Evolutionary conservation across 176 grass and related monocot species (phyloP).

Genomic region (Poa annua): DNA sequence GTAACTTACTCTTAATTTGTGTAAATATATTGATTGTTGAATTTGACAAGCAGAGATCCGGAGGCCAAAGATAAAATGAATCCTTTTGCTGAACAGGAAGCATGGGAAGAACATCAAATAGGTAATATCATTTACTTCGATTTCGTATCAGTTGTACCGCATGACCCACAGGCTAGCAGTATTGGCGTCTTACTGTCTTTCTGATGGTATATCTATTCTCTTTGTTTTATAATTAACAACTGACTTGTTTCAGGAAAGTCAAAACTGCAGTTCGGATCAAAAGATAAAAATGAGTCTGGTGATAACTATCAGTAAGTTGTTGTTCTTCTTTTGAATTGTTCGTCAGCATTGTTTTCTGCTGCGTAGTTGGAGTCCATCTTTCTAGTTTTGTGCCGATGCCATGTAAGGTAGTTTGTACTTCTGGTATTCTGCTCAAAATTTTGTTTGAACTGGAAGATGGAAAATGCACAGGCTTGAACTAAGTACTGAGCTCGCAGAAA

Average conservation of each 20-base stretch:
- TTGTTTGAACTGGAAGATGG: constrained; percentile 2
- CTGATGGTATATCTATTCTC: not conserved
- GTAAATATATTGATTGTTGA: constrained; percentile 15
- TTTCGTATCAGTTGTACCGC: not conserved
- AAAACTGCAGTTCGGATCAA: constrained; percentile 76
- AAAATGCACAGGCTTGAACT: constrained; percentile 12
- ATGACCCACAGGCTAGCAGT: not conserved
- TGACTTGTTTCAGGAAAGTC: constrained; percentile 71
- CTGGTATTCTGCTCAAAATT: not conserved
- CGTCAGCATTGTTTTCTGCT: not conserved
- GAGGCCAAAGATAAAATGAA: constrained; percentile 92
- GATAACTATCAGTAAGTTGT: constrained; percentile 78
- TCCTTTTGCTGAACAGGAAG: constrained; percentile 98
- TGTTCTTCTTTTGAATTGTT: constrained; percentile 27
- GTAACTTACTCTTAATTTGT: constrained; percentile 17
- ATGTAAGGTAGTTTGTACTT: not conserved
- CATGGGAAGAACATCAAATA: constrained; percentile 97
- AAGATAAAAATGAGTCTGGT: constrained; percentile 66
- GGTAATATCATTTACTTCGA: constrained; percentile 45
- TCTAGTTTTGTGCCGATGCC: constrained; percentile 10
- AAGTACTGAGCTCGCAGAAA: constrained; percentile 18
- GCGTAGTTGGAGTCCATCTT: constrained; percentile 16
- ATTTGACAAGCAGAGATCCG: constrained; percentile 65
- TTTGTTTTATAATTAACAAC: constrained; percentile 32
- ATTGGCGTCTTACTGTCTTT: not conserved